Base-by-base conservation (phyloP, 305 asterid genomes). In the Solanum hybrid region DNA sequence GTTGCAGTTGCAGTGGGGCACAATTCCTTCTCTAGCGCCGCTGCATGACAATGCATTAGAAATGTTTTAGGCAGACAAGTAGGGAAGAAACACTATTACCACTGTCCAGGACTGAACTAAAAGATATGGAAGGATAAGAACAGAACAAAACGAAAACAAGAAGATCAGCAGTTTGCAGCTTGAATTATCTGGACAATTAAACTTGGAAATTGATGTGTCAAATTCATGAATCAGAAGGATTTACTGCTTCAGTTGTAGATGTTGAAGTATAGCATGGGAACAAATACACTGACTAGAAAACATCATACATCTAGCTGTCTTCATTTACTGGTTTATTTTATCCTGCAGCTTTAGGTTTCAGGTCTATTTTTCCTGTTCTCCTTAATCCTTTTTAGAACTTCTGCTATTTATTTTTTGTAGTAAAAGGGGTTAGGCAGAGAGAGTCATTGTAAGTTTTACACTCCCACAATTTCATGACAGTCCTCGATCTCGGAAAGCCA, bases 1-100 rank as follows among this genome's bases (percentile, higher is more conserved):
- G 90, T 95, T 87, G 95, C 99, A 0, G 95, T 94, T 87, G 97
- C 98, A 72, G 95, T 90, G 80, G 99, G 98, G 98, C 98, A 96
- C 84, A 93, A 91, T 88, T 96, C 98, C 90, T 95, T 96, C 93
- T 96, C 98, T 10, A 96, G 93, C 51, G 98, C 98, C 91, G 96
- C 99, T 96, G 91, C 89, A 85, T 85, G 71, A 34, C 22, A 85
- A 85, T 32, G 76, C 35, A 85, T 29, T 56, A 22, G 38, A 85
- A 56, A 56, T 56, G 22, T 85, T 56, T 85, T 32, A 4, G 75
- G 75, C n/a, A 32, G 88, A 19, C 85, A 78, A 78, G 85, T 78
- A 35, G 85, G 51, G 85, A 78, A 78, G 31, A n/a, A 35, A 78
- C 85, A 35, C 56, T 35, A 0, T 0, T 78, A 78, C 85, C 51